phyloP scores from a whole-genome alignment of 192 early-diverging fungal species.

The Backusella tuberculispora region DNA sequence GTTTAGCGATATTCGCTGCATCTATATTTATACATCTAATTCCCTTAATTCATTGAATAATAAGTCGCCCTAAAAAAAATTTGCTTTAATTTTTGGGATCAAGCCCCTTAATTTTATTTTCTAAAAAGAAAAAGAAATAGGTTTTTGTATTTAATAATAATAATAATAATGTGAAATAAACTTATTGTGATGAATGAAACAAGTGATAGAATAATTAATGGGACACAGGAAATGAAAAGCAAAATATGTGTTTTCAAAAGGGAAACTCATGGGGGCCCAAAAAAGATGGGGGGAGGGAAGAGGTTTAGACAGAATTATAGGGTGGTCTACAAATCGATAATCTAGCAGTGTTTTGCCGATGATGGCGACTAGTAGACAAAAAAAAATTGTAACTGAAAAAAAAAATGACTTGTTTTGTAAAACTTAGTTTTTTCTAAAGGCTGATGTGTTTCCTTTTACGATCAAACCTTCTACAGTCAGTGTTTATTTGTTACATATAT shows the following conservation, averaged over 20 bases:
- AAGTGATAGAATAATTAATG: background rate
- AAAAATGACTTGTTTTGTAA: background rate
- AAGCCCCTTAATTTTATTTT: background rate
- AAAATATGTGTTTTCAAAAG: background rate
- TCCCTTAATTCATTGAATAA: too few species aligned
- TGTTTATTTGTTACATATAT: background rate
- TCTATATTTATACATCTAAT: background rate
- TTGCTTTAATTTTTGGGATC: background rate
- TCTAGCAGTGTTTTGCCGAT: background rate
- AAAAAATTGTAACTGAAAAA: background rate
- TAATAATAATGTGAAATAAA: background rate
- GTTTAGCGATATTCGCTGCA: background rate
- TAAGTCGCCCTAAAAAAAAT: background rate
- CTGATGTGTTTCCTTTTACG: background rate
- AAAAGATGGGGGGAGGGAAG: background rate
- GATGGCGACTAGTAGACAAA: background rate
- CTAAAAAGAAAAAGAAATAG: background rate
- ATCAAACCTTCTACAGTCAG: background rate
- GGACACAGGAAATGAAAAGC: background rate
- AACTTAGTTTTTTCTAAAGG: background rate
- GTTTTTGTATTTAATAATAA: background rate
- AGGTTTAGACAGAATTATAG: background rate
- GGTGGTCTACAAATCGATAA: background rate
- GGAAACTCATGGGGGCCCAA: background rate
- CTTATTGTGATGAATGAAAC: conserved; percentile 4